Conservation (phyloP, 2,329 filamentous ascomycete species). For the Aspergillus sp. region DNA sequence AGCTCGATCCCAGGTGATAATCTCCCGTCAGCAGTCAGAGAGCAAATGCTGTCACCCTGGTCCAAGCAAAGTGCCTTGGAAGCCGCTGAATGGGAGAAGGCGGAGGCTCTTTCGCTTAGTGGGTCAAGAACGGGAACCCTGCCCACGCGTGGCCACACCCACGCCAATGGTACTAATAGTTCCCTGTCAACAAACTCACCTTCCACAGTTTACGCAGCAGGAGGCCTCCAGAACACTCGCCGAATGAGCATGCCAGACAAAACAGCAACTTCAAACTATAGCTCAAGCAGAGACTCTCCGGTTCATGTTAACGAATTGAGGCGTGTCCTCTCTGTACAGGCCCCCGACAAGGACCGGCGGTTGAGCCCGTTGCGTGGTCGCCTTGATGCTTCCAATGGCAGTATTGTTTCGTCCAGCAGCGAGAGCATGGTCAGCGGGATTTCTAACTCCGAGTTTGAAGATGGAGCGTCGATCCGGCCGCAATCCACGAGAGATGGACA, state of each 20-base stretch:
- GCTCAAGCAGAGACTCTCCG: conserved; percentile 44
- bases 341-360: conserved; percentile 33
- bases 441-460: conserved; percentile 36
- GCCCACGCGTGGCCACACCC: conserved; percentile 27
- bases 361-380: conserved; percentile 46
- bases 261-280: conserved; percentile 35
- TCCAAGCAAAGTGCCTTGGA: conserved; percentile 67
- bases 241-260: conserved; percentile 40
- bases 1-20: conserved; percentile 47
- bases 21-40: conserved; percentile 66
- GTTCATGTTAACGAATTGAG: conserved; percentile 51
- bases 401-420: conserved; percentile 41
- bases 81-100: conserved; percentile 63
- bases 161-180: conserved; percentile 30
- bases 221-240: conserved; percentile 30
- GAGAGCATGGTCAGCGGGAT: conserved; percentile 47
- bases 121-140: conserved; percentile 68
- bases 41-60: conserved; percentile 79
- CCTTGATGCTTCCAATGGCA: conserved; percentile 32
- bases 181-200: conserved; percentile 30
- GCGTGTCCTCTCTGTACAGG: conserved; percentile 46
- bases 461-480: conserved; percentile 27
- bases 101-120: conserved; percentile 71
- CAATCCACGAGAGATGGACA: conserved; percentile 26
- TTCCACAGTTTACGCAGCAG: conserved; percentile 24